These are phyloP conservation scores for Aspergillus oerlinghausenensis DNA, from an alignment of 2,329 filamentous ascomycete genomes.

Conservation along the genomic window DNA sequence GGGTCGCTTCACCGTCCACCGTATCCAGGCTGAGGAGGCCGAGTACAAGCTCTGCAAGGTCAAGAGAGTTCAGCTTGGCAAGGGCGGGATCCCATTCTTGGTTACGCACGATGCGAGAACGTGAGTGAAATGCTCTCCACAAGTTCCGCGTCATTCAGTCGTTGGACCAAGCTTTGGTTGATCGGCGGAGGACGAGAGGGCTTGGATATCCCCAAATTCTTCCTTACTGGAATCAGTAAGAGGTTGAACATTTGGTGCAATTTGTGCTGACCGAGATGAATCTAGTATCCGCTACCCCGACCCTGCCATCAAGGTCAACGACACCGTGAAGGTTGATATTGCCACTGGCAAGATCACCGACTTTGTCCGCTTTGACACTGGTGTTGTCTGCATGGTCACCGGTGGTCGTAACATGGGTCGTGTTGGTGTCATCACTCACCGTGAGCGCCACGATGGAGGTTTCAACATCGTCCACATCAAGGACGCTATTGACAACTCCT, in stretches of 20 bases:
- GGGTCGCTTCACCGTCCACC: constrained; percentile 99
- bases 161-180: constrained; percentile 99
- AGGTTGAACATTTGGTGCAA: constrained; percentile 15
- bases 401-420: constrained; percentile 99
- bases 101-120: constrained; percentile 99
- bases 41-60: constrained; percentile 99
- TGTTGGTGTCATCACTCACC: constrained; percentile 99
- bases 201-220: constrained; percentile 14
- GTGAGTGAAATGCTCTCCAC: constrained; percentile 68
- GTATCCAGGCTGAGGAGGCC: constrained; percentile 97
- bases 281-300: constrained; percentile 97
- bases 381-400: constrained; percentile 95
- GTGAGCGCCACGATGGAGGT: constrained; percentile 99
- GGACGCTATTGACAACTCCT: constrained; percentile 99
- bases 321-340: constrained; percentile 99
- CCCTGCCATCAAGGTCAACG: constrained; percentile 98
- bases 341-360: constrained; percentile 96
- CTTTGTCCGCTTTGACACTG: constrained; percentile 98
- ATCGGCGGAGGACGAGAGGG: constrained; percentile 41
- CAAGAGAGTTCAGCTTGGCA: constrained; percentile 98
- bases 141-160: constrained; percentile 95
- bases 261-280: constrained; percentile 29
- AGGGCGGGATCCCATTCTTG: constrained; percentile 99
- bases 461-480: constrained; percentile 99
- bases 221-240: constrained; percentile 34